Evolutionary conservation across 2,329 filamentous ascomycete species (phyloP).

Genomic region (Diaporthe sp.): DNA sequence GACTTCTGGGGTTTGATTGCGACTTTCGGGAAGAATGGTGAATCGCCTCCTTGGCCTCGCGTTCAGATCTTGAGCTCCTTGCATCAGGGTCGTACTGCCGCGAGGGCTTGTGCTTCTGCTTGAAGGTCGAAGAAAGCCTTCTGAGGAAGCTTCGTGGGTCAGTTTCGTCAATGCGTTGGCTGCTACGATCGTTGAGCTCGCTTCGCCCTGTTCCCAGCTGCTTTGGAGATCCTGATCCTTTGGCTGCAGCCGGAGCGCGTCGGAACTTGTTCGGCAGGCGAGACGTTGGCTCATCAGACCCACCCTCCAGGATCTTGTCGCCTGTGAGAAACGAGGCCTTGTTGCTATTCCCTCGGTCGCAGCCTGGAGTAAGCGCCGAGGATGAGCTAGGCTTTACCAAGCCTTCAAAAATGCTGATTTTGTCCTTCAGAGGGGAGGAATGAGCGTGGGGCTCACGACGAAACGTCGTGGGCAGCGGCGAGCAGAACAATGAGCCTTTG

Average conservation of each 20-base stretch:
- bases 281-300: not conserved
- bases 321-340: not conserved
- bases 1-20: not conserved
- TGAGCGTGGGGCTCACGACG: not conserved
- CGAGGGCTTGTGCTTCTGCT: not conserved
- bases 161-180: not conserved
- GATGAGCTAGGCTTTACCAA: conserved; percentile 25
- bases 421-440: conserved; percentile 13
- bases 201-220: not conserved
- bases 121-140: conserved; percentile 30
- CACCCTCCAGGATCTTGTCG: not conserved
- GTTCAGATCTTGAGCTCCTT: not conserved
- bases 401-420: conserved; percentile 34
- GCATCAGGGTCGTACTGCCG: not conserved
- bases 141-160: not conserved
- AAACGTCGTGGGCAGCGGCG: not conserved
- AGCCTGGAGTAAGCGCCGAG: not conserved
- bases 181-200: not conserved
- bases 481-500: conserved; percentile 15
- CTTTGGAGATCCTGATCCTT: not conserved
- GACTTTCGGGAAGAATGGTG: not conserved
- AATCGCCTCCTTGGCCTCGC: not conserved
- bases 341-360: not conserved
- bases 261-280: conserved; percentile 14
- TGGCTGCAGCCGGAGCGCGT: not conserved